Evolutionary conservation across 1,284 basidiomycete genomes (phyloP).

Genomic region (Moesziomyces sp.): DNA sequence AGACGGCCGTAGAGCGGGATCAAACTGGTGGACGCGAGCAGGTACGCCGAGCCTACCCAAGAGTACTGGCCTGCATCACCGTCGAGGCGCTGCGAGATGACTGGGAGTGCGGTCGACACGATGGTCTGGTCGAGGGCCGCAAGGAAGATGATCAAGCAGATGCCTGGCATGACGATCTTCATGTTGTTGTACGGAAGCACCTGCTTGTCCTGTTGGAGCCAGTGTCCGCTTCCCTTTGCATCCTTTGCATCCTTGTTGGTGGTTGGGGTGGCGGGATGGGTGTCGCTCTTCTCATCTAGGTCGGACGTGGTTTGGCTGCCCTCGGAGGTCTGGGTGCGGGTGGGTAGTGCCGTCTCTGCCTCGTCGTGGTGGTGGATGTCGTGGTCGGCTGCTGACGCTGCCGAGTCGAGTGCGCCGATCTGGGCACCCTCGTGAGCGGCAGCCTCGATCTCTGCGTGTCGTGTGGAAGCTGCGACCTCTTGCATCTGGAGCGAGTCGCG

Average conservation of each 20-base stretch:
- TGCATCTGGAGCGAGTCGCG: conserved; percentile 8
- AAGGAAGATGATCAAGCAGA: conserved; percentile 48
- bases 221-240: conserved; percentile 26
- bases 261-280: not conserved
- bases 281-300: conserved; percentile 18
- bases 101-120: conserved; percentile 67
- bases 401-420: conserved; percentile 23
- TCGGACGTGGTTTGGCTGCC: conserved; percentile 10
- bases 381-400: conserved; percentile 11
- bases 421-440: conserved; percentile 20
- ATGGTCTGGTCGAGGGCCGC: conserved; percentile 67
- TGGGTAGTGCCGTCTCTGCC: conserved; percentile 11
- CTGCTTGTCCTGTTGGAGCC: conserved; percentile 48
- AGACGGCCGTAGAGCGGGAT: conserved; percentile 65
- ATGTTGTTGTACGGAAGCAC: conserved; percentile 59
- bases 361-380: conserved; percentile 6
- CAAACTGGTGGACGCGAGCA: conserved; percentile 68
- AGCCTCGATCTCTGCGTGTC: conserved; percentile 9
- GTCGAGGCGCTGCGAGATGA: conserved; percentile 50
- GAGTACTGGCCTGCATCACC: conserved; percentile 54
- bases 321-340: conserved; percentile 11
- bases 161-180: conserved; percentile 52
- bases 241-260: conserved; percentile 3
- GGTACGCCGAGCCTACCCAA: conserved; percentile 70
- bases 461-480: conserved; percentile 1